These are phyloP conservation scores for Alternaria burnsii DNA, from an alignment of 2,329 filamentous ascomycete genomes.

Conservation along the genomic window DNA sequence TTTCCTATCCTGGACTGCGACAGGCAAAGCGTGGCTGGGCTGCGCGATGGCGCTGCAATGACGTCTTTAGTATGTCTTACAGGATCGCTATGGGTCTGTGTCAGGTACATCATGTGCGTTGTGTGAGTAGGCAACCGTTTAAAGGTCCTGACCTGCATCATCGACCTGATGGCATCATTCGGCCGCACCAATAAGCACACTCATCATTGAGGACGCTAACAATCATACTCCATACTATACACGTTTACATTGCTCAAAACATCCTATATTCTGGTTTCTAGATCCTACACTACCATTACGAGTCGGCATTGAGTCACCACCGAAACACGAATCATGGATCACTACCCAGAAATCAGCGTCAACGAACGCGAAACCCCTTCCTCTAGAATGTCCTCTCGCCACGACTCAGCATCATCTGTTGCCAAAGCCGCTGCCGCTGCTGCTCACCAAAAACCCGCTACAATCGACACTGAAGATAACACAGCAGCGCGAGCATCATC, in stretches of 20 bases:
- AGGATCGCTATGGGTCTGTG: conserved; percentile 11
- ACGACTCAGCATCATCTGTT: conserved; percentile 29
- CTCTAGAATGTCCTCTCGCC: conserved; percentile 21
- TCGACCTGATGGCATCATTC: neutral
- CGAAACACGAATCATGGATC: conserved; percentile 28
- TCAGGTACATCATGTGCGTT: conserved; percentile 8
- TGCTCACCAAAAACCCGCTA: neutral
- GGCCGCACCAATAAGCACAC: neutral
- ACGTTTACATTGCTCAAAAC: neutral
- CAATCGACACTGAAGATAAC: neutral
- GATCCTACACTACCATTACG: neutral
- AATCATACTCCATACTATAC: neutral
- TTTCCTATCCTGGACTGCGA: conserved; percentile 21
- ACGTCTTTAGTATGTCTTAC: conserved; percentile 23
- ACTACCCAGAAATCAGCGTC: conserved; percentile 34
- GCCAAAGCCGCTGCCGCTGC: conserved; percentile 12
- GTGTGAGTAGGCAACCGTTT: conserved; percentile 13
- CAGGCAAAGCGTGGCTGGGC: conserved; percentile 23
- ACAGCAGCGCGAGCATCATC: conserved; percentile 1
- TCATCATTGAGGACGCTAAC: neutral
- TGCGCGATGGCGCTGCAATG: conserved; percentile 18
- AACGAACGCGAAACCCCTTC: conserved; percentile 28
- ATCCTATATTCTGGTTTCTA: neutral
- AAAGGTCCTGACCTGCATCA: conserved; percentile 8
- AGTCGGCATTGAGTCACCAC: neutral